A percentile compares a stretch with the other conserved stretches of the same genome.
Evolutionary conservation across 805 yeast species (phyloP).

Genomic region (Nematodospora valgi): DNA sequence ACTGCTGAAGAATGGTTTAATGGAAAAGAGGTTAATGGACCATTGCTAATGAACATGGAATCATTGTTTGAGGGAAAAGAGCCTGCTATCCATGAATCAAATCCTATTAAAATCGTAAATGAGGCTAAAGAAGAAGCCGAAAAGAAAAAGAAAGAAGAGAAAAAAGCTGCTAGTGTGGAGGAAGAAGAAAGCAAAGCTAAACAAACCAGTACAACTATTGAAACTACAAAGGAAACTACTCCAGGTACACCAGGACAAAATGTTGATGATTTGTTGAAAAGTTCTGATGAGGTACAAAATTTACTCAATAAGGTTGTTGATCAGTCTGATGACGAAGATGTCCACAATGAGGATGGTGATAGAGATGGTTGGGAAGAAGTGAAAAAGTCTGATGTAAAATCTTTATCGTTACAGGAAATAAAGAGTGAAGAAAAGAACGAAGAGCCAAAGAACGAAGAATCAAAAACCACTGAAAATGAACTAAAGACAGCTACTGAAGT

Average conservation of each 20-base stretch:
- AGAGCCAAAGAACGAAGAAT: conserved; percentile 11
- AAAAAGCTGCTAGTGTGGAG: conserved; percentile 7
- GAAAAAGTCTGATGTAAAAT: conserved; percentile 21
- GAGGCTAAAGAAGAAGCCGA: conserved; percentile 21
- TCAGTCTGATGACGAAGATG: conserved; percentile 38
- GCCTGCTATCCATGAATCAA: conserved; percentile 44
- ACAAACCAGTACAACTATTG: conserved; percentile 6
- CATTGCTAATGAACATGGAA: conserved; percentile 72
- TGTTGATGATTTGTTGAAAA: conserved; percentile 38
- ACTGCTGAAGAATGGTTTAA: conserved; percentile 73
- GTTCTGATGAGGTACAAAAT: conserved; percentile 30
- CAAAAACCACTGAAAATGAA: conserved; percentile 13
- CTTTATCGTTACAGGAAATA: not conserved
- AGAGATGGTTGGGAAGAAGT: conserved; percentile 42
- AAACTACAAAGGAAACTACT: conserved; percentile 8
- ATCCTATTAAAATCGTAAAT: conserved; percentile 29
- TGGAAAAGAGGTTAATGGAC: conserved; percentile 82
- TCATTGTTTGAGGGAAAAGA: conserved; percentile 74
- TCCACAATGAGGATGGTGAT: conserved; percentile 16
- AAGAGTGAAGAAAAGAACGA: conserved; percentile 3
- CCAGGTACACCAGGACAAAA: conserved; percentile 15
- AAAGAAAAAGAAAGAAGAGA: conserved; percentile 17
- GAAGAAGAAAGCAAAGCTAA: conserved; percentile 8
- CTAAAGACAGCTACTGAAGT: conserved; percentile 14
- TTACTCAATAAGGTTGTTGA: conserved; percentile 38